Percentiles rank a stretch among this genome's conserved stretches.
These are phyloP conservation scores for Colletotrichum gloeosporioides DNA, from an alignment of 2,329 filamentous ascomycete species.

Conservation along the genomic window DNA sequence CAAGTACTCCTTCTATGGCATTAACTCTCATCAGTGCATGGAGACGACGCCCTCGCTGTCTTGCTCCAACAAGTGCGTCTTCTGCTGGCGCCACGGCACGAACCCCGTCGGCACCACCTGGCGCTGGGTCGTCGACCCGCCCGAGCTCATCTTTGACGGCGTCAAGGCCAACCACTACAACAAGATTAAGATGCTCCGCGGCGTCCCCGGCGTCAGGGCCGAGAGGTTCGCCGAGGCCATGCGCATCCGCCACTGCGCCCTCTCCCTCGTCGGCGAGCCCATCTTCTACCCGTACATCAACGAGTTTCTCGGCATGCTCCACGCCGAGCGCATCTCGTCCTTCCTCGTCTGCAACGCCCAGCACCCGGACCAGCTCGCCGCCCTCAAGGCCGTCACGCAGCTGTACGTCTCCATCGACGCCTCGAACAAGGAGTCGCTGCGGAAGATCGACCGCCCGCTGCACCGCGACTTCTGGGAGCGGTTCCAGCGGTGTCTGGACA, in stretches of 20 bases:
- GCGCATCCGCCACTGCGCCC: slow-evolving; percentile 89
- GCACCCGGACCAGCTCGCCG: slow-evolving; percentile 87
- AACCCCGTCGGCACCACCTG: slow-evolving; percentile 97
- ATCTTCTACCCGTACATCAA: slow-evolving; percentile 99
- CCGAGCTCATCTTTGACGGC: slow-evolving; percentile 86
- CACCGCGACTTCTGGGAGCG: slow-evolving; percentile 98
- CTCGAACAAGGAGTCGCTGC: slow-evolving; percentile 84
- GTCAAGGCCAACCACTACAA: slow-evolving; percentile 93
- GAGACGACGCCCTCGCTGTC: slow-evolving; percentile 95
- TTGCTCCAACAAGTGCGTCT: slow-evolving; percentile 98
- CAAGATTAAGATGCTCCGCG: slow-evolving; percentile 97
- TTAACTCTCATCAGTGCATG: slow-evolving; percentile 97
- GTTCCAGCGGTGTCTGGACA: slow-evolving; percentile 89
- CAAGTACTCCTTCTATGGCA: slow-evolving; percentile 97
- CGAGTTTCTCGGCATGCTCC: slow-evolving; percentile 83
- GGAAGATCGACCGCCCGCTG: slow-evolving; percentile 88
- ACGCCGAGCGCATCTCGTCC: slow-evolving; percentile 85
- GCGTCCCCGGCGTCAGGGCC: slow-evolving; percentile 88
- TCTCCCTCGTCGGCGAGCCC: slow-evolving; percentile 94
- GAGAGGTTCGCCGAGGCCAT: slow-evolving; percentile 94
- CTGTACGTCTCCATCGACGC: slow-evolving; percentile 97
- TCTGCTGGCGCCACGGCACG: slow-evolving; percentile 98
- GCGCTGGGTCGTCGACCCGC: slow-evolving; percentile 94
- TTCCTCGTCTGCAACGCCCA: slow-evolving; percentile 98
- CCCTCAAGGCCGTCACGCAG: slow-evolving; percentile 86